Conservation (phyloP, 371 early-diverging fungal genomes). For the Umbelopsis sp. region DNA sequence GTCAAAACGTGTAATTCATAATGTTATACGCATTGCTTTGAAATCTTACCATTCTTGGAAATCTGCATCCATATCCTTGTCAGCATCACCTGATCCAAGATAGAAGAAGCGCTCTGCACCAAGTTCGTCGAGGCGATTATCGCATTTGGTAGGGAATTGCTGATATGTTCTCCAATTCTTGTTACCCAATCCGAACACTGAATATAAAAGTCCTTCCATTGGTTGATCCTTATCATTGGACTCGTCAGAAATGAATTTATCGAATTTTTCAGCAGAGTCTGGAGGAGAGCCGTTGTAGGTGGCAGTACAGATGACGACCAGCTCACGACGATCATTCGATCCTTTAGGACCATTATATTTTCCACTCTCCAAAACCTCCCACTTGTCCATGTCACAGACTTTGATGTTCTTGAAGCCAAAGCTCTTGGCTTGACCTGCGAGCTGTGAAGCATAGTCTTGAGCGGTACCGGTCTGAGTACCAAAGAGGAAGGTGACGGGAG, state of each 20-base stretch:
- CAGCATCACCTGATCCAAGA: slow-evolving; percentile 44
- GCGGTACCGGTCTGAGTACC: slow-evolving; percentile 48
- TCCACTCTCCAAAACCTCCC: slow-evolving; percentile 28
- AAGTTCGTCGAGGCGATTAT: slow-evolving; percentile 31
- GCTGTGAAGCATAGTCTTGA: slow-evolving; percentile 40
- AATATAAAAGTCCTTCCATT: slow-evolving; percentile 39
- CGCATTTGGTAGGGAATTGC: slow-evolving; percentile 40
- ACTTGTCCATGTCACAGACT: slow-evolving; percentile 34
- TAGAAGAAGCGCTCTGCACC: slow-evolving; percentile 38
- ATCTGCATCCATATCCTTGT: slow-evolving; percentile 40
- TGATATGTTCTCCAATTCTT: slow-evolving; percentile 59
- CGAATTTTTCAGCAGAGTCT: slow-evolving; percentile 58
- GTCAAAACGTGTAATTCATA: too few relatives aligned
- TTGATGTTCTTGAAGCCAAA: slow-evolving; percentile 38
- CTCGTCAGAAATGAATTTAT: slow-evolving; percentile 44
- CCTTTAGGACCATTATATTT: slow-evolving; percentile 20
- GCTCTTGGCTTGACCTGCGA: slow-evolving; percentile 32
- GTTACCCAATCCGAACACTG: slow-evolving; percentile 64
- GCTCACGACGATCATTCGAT: slow-evolving; percentile 33
- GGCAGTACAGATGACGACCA: slow-evolving; percentile 51
- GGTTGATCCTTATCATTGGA: slow-evolving; percentile 31
- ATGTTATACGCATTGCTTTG: too few relatives aligned
- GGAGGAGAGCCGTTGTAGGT: slow-evolving; percentile 65
- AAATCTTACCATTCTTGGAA: slow-evolving; percentile 32
- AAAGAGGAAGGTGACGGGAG: slow-evolving; percentile 37